A percentile compares a stretch with the other conserved stretches of the same genome.
These are phyloP conservation scores for Pichia sp. DNA, from an alignment of 1,139 yeast species.

Conservation along the genomic window DNA sequence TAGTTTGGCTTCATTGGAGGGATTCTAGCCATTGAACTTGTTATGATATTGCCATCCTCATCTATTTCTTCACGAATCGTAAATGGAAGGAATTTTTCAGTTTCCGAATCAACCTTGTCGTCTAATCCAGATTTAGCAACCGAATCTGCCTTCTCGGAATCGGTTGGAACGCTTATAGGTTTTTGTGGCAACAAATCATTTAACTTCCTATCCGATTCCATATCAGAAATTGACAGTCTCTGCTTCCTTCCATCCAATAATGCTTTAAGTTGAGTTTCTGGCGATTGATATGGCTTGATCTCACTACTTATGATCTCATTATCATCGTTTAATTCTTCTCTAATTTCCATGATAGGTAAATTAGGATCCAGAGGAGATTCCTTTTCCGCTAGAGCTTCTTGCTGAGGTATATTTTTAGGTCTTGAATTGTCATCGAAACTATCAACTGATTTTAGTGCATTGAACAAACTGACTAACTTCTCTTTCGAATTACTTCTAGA, in stretches of 20 bases:
- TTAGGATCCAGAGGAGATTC: neutral
- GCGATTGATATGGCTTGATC: constrained; percentile 30
- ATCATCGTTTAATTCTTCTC: constrained; percentile 79
- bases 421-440: constrained; percentile 8
- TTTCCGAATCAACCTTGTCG: neutral
- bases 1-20: constrained; percentile 12
- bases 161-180: too few relatives aligned
- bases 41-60: constrained; percentile 55
- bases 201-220: too few relatives aligned
- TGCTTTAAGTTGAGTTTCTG: constrained; percentile 12
- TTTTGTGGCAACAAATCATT: too few relatives aligned
- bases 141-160: too few relatives aligned
- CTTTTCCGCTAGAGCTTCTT: neutral
- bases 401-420: neutral
- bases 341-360: constrained; percentile 71
- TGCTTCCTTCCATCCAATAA: constrained; percentile 2
- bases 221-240: neutral
- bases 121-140: neutral
- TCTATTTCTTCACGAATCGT: constrained; percentile 81
- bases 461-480: constrained; percentile 33
- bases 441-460: constrained; percentile 24
- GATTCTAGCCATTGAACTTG: constrained; percentile 18
- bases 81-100: constrained; percentile 40
- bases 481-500: constrained; percentile 41
- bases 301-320: constrained; percentile 55